phyloP scores from a whole-genome alignment of 805 yeast species.

The Wickerhamomyces subpelliculosus region DNA sequence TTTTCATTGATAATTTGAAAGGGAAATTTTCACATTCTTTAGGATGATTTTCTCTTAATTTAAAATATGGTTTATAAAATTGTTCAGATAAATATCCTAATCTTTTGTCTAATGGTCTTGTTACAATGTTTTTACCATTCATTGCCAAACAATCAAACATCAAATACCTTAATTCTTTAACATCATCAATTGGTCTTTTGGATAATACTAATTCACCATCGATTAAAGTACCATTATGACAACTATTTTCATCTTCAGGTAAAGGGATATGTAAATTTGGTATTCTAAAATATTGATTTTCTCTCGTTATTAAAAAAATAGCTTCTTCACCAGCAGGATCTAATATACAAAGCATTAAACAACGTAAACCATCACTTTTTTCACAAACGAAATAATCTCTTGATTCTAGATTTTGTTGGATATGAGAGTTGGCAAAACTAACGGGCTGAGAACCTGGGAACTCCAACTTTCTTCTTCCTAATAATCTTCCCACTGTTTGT shows the following conservation, averaged over 20 bases:
- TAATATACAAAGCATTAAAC: slow-evolving; percentile 58
- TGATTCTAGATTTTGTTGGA: slow-evolving; percentile 48
- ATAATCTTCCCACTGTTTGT: slow-evolving; percentile 56
- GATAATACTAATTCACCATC: slow-evolving; percentile 93
- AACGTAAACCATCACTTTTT: slow-evolving; percentile 89
- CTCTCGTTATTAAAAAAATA: slow-evolving; percentile 82
- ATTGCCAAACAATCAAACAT: slow-evolving; percentile 89
- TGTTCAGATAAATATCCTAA: slow-evolving; percentile 80
- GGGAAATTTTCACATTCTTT: slow-evolving; percentile 73
- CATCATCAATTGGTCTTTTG: slow-evolving; percentile 42
- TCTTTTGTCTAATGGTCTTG: slow-evolving; percentile 70
- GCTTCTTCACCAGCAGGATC: slow-evolving; percentile 80
- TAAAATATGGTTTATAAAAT: slow-evolving; percentile 75
- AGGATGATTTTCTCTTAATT: slow-evolving; percentile 62
- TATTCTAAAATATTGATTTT: slow-evolving; percentile 76
- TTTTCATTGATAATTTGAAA: slow-evolving; percentile 78
- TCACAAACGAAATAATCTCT: slow-evolving; percentile 94
- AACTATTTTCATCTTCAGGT: slow-evolving; percentile 40
- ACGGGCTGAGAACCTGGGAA: slow-evolving; percentile 97
- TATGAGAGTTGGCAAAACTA: slow-evolving; percentile 73
- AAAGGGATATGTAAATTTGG: slow-evolving; percentile 82
- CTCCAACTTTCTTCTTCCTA: slow-evolving; percentile 44
- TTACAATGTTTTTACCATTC: slow-evolving; percentile 65
- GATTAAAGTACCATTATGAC: slow-evolving; percentile 81
- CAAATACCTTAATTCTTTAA: slow-evolving; percentile 67